phyloP scores from a whole-genome alignment of 2,329 filamentous ascomycete species.

The Metarhizium anisopliae region DNA sequence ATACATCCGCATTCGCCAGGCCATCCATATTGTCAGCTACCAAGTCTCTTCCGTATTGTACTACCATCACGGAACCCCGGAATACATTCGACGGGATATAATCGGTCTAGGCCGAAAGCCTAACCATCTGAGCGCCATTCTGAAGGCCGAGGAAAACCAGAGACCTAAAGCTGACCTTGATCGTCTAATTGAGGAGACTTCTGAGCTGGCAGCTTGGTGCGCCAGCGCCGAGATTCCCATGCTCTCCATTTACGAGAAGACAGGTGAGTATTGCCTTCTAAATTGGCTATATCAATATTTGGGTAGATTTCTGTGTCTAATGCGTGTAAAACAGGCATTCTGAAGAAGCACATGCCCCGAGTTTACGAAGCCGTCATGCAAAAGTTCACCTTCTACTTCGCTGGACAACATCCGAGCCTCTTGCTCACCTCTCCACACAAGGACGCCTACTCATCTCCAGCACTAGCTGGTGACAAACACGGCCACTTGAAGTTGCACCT shows the following conservation, averaged over 20 bases:
- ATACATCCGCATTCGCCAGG: constrained; percentile 73
- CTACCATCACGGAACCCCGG: constrained; percentile 92
- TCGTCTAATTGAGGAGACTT: constrained; percentile 77
- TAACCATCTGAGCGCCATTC: constrained; percentile 77
- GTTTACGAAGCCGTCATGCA: constrained; percentile 70
- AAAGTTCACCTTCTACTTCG: constrained; percentile 84
- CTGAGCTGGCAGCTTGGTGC: constrained; percentile 90
- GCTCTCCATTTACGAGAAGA: constrained; percentile 86
- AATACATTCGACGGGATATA: constrained; percentile 84
- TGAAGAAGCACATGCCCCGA: constrained; percentile 84
- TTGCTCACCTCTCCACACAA: constrained; percentile 41
- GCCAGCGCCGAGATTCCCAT: constrained; percentile 79
- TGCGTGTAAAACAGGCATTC: constrained; percentile 49
- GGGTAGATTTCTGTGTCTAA: constrained; percentile 8
- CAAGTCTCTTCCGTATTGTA: constrained; percentile 74
- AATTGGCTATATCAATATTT: not conserved
- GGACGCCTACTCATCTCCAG: constrained; percentile 24
- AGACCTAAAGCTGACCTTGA: constrained; percentile 68
- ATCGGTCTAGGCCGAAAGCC: constrained; percentile 65
- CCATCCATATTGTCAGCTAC: constrained; percentile 70
- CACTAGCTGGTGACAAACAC: constrained; percentile 19
- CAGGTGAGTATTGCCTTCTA: constrained; percentile 46
- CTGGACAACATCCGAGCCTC: constrained; percentile 61
- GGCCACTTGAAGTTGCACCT: constrained; percentile 57
- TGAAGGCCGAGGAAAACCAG: constrained; percentile 64